Base-by-base conservation (phyloP, 2,329 filamentous ascomycete species). In the Alternaria triticimaculans region DNA sequence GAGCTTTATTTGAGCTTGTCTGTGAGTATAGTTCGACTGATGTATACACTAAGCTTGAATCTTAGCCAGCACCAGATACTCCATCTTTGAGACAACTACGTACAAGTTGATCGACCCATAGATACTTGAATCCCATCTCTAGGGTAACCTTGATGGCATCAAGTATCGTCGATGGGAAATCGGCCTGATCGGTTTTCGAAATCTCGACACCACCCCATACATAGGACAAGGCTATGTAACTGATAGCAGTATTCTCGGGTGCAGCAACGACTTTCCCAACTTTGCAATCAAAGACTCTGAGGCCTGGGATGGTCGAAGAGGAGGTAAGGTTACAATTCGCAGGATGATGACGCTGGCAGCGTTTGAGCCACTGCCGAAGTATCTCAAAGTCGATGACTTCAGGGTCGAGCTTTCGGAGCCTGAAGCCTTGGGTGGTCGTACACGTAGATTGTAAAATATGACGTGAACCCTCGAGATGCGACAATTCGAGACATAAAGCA, bases 361-460 rank as follows among this genome's bases (percentile, higher is more conserved):
- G 15, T 3, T 1, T 5, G 0, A 53, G 20, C 46, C 28, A 53
- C 11, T 2, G 0, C 3, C 14, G 28, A 37, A 54, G 18, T 0
- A 14, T 10, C 2, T 8, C n/a, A 11, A 25, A 54, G 4, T 54
- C 50, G 0, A 41, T 41, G 6, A 1, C 0, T 2, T 4, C 21
- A 4, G 20, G 1, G 3, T 3, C 1, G 6, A 54, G 20, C 1
- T 25, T 25, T 5, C 30, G 30, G 0, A 21, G 10, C 1, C 15
- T 0, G 2, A 2, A 30, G 6, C 4, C 0, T 10, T 30, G 3
- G 0, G 15, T 6, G 28, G 3, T 3, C 4, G 2, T 1, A 15
- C 2, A 4, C 0, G 15, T 4, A n/a, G n/a, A n/a, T n/a, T n/a
- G n/a, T n/a, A n/a, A n/a, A n/a, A n/a, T n/a, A n/a, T n/a, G n/a